A percentile compares a stretch with the other conserved stretches of the same genome.
phyloP scores from a whole-genome alignment of 345 rosid species.

The Excoecaria cochinchinensis region DNA sequence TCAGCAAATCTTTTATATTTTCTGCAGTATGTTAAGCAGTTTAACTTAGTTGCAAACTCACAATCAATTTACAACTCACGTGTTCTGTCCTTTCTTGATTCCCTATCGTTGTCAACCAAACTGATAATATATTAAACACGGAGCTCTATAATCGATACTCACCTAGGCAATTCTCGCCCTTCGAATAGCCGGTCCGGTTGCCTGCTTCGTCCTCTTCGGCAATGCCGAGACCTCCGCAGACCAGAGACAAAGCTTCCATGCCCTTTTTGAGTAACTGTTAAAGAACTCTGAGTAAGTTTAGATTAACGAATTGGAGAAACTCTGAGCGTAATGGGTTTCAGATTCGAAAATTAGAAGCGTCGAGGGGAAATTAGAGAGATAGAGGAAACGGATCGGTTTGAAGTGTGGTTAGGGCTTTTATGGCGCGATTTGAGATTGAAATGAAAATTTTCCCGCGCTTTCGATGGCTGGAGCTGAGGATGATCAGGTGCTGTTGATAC shows the following conservation, averaged over 20 bases:
- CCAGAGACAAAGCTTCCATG: conserved; percentile 58
- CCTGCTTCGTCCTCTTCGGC: conserved; percentile 50
- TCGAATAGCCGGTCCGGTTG: conserved; percentile 53
- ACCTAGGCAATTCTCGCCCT: conserved; percentile 68
- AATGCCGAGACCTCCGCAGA: conserved; percentile 68
- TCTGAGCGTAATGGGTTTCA: neutral
- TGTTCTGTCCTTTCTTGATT: neutral
- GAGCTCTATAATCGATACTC: neutral
- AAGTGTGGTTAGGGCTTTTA: conserved; percentile 11
- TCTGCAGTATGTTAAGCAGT: conserved; percentile 32
- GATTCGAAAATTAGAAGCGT: conserved; percentile 1
- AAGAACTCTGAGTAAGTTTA: neutral
- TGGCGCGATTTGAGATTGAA: conserved; percentile 28
- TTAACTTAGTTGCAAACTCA: neutral
- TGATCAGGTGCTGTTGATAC: neutral
- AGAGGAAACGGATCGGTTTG: neutral
- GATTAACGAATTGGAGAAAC: neutral
- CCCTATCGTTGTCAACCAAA: neutral
- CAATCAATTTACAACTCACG: neutral
- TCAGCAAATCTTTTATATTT: conserved; percentile 70
- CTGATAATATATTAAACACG: neutral
- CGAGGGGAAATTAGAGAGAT: neutral
- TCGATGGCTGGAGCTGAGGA: neutral
- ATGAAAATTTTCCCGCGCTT: conserved; percentile 43
- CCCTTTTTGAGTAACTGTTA: conserved; percentile 28